Conservation (phyloP, 768 basidiomycete genomes). For the Panaeolus papilionaceus region DNA sequence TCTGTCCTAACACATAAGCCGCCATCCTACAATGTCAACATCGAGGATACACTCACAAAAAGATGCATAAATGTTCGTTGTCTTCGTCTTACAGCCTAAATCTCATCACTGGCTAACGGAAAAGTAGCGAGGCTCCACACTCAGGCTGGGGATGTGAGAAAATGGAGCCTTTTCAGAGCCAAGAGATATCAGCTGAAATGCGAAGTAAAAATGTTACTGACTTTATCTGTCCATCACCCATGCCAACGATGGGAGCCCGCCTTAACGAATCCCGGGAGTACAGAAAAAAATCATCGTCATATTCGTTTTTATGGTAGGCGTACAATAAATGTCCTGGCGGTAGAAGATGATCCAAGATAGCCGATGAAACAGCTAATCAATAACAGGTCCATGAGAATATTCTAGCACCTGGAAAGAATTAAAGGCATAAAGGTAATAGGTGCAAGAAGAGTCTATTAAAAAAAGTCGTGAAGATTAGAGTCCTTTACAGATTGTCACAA, state of each 20-base stretch:
- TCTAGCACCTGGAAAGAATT: constrained; percentile 35
- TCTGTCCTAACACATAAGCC: background rate
- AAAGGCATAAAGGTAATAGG: constrained; percentile 35
- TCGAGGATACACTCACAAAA: background rate
- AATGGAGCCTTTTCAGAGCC: background rate
- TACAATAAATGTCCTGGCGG: constrained; percentile 52
- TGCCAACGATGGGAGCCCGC: constrained; percentile 1
- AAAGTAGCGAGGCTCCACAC: background rate
- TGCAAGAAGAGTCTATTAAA: constrained; percentile 35
- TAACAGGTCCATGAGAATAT: constrained; percentile 43
- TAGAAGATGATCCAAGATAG: constrained; percentile 42
- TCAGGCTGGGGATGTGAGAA: background rate
- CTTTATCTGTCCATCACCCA: background rate
- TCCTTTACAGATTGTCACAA: constrained; percentile 69
- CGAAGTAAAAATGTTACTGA: background rate
- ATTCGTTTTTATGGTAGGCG: constrained; percentile 49
- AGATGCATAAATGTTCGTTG: background rate
- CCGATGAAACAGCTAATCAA: constrained; percentile 32
- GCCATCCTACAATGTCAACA: background rate
- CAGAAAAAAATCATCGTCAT: constrained; percentile 39
- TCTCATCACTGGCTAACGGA: background rate
- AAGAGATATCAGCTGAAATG: background rate
- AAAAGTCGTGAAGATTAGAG: constrained; percentile 45
- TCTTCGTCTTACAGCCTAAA: background rate
- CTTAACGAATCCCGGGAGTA: constrained; percentile 15